Base-by-base conservation (phyloP, 345 rosid species). In the Nephelium lappaceum region DNA sequence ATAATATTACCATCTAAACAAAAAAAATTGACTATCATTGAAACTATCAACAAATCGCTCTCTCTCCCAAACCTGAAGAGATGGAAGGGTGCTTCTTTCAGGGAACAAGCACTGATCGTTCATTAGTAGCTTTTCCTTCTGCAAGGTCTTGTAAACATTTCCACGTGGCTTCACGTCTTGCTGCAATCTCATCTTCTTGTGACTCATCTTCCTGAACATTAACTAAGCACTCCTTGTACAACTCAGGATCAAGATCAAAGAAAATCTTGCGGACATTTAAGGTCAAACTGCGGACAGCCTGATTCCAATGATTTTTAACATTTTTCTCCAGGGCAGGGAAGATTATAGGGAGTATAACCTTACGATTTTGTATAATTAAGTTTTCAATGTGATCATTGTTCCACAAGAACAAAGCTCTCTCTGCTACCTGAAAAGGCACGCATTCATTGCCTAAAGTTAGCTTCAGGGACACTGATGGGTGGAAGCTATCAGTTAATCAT, bases 401-500 rank as follows among this genome's bases (percentile, higher is more conserved):
- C 95, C 95, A 91, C 76, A 89, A 85, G 82, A 87, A 89, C 77
- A 91, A 81, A 68, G 95, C 93, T 85, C 93, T 83, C 82, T 91
- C 95, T 19, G 95, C 92, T 77, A 91, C 93, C 95, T 91, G 85
- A 60, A 71, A 77, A 72, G 75, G 14, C 64, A 43, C 83, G 9
- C 49, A 80, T 57, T 57, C 77, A 74, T 24, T 18, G 38, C 36
- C 36, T 27, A 49, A 66, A 77, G 66, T 77, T 69, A 77, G 65
- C 72, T 65, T 67, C 61, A 69, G 45, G 2, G 31, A 11, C 36
- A 21, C 19, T 43, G 41, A 65, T 5, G 0, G n/a, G 16, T 11
- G 15, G 58, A 31, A 27, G 21, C 47, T 12, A 31, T 74, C 71
- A 75, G 45, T 62, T 64, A 15, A 19, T 21, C 3, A 45, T 24